Evolutionary conservation across 352 stramenopile genomes (phyloP).

Genomic region (Globisporangium splendens): DNA sequence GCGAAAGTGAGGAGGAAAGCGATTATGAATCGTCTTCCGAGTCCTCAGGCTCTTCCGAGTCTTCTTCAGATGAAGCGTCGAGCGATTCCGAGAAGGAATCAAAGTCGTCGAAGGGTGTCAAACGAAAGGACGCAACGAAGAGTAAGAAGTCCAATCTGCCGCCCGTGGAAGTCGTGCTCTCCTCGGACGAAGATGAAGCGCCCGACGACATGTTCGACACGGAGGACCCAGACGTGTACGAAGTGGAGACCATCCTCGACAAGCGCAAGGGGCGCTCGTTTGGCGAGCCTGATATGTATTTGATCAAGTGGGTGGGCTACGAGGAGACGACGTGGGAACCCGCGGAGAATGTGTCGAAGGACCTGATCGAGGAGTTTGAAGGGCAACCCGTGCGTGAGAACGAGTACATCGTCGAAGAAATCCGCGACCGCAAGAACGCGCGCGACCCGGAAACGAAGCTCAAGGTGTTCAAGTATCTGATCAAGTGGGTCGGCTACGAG

Average conservation of each 20-base stretch:
- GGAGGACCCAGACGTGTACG: conserved; percentile 78
- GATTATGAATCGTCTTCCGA: conserved; percentile 27
- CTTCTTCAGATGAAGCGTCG: conserved; percentile 18
- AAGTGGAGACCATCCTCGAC: conserved; percentile 68
- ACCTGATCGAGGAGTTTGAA: conserved; percentile 79
- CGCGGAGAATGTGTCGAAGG: conserved; percentile 70
- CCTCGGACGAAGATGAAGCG: conserved; percentile 71
- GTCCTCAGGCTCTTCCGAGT: conserved; percentile 17
- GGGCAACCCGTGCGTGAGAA: conserved; percentile 66
- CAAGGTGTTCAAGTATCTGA: conserved; percentile 77
- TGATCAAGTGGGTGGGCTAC: conserved; percentile 84
- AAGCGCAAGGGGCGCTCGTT: conserved; percentile 45
- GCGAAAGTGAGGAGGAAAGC: conserved; percentile 22
- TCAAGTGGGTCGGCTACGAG: conserved; percentile 85
- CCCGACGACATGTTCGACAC: conserved; percentile 74
- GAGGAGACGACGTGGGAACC: conserved; percentile 78
- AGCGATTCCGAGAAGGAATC: conserved; percentile 23
- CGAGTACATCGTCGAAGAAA: conserved; percentile 75
- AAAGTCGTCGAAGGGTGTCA: conserved; percentile 15
- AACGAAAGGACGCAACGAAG: conserved; percentile 20
- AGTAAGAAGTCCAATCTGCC: conserved; percentile 51
- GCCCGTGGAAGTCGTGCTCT: conserved; percentile 54
- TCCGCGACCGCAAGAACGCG: conserved; percentile 60
- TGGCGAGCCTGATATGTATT: conserved; percentile 61
- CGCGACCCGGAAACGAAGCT: conserved; percentile 62